Percentiles rank a stretch among this genome's conserved stretches.
Evolutionary conservation across 2,329 filamentous ascomycete genomes (phyloP).

Genomic region (Akanthomyces lecanii): DNA sequence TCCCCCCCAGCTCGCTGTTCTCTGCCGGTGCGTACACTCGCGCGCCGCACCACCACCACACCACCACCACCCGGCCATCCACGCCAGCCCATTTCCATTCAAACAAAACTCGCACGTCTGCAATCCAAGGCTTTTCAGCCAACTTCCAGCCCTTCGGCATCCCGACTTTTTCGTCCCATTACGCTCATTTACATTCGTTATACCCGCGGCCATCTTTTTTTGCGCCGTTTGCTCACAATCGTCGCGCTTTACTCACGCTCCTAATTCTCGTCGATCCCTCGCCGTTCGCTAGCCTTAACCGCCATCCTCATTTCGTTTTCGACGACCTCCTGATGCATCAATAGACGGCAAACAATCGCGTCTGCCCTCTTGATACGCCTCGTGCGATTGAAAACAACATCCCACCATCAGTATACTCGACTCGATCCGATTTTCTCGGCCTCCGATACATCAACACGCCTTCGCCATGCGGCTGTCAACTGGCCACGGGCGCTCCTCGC

Average conservation of each 20-base stretch:
- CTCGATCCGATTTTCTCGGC: not conserved
- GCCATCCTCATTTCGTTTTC: not conserved
- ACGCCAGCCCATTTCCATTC: constrained; percentile 11
- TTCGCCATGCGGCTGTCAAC: constrained; percentile 46
- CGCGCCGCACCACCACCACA: not conserved
- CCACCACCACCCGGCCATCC: not conserved
- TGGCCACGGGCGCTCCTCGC: constrained; percentile 39
- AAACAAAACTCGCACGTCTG: constrained; percentile 12
- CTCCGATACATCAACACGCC: not conserved
- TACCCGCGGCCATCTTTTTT: constrained; percentile 9
- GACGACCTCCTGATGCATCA: constrained; percentile 11
- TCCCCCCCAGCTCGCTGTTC: not conserved
- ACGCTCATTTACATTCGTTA: constrained; percentile 13
- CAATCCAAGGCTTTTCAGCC: constrained; percentile 2
- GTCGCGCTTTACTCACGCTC: not conserved
- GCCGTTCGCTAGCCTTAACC: constrained; percentile 1
- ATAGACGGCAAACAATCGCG: constrained; percentile 6
- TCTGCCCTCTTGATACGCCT: not conserved
- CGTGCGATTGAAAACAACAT: not conserved
- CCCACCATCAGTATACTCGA: not conserved
- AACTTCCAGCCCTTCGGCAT: constrained; percentile 15
- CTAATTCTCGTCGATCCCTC: constrained; percentile 11
- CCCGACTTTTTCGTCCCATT: constrained; percentile 5
- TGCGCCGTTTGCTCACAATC: not conserved
- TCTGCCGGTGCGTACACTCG: not conserved